Conservation (phyloP, 176 grass and related monocot species). For the Oryza punctata region DNA sequence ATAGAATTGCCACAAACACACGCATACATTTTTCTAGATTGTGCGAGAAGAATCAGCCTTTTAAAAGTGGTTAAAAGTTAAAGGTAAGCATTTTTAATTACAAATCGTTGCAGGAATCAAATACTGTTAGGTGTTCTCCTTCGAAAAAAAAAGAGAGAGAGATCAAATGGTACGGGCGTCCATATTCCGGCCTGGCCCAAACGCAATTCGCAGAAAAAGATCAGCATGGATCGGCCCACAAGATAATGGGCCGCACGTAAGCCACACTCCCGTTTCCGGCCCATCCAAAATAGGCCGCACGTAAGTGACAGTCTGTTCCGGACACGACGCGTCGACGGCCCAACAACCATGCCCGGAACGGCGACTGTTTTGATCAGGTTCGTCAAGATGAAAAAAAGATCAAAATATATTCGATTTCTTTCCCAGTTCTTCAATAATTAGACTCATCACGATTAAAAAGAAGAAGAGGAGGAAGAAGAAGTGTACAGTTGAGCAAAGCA, state of each 20-base stretch:
- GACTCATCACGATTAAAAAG: neutral
- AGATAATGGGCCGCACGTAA: neutral
- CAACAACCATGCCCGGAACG: neutral
- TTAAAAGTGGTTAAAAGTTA: neutral
- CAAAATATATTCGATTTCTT: too few relatives aligned
- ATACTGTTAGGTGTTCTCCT: neutral
- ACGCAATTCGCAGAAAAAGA: neutral
- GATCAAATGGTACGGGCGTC: neutral
- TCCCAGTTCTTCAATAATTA: neutral
- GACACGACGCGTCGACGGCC: neutral
- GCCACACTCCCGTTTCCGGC: too few relatives aligned
- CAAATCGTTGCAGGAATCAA: neutral
- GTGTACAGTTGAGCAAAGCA: neutral
- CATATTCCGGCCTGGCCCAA: neutral
- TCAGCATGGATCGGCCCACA: neutral
- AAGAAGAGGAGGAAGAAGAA: neutral
- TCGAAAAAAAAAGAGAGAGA: neutral
- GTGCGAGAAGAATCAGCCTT: slow-evolving; percentile 10
- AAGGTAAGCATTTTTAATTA: neutral
- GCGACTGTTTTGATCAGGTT: too few relatives aligned
- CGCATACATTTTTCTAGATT: neutral
- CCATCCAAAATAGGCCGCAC: too few relatives aligned
- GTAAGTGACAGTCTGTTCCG: too few relatives aligned
- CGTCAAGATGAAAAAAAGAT: too few relatives aligned
- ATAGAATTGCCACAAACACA: slow-evolving; percentile 3